phyloP scores from a whole-genome alignment of 305 asterid genomes.

The Fraxinus velutina region DNA sequence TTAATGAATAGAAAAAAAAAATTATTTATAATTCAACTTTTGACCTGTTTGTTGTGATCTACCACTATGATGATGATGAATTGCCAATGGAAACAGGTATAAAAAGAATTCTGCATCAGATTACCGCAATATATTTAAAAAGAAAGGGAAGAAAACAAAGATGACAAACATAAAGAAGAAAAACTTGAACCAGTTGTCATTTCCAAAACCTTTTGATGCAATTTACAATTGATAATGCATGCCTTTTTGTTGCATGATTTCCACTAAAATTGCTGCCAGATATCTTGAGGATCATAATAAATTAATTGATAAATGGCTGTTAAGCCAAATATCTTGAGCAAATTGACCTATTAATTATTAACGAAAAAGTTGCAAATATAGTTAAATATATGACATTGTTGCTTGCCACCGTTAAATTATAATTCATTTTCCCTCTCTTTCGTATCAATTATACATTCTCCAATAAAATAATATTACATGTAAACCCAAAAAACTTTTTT shows the following conservation, averaged over 20 bases:
- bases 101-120: constrained; percentile 46
- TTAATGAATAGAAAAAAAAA: not conserved
- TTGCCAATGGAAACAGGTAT: constrained; percentile 22
- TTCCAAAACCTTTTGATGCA: constrained; percentile 14
- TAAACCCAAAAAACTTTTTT: no score
- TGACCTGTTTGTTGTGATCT: constrained; percentile 20
- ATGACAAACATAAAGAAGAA: constrained; percentile 19
- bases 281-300: not conserved
- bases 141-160: constrained; percentile 40
- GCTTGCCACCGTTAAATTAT: no score
- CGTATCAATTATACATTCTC: no score
- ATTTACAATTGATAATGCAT: constrained; percentile 21
- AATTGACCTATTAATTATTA: not conserved
- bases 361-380: constrained; percentile 2
- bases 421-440: no score
- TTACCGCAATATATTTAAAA: constrained; percentile 39
- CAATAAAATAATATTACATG: no score
- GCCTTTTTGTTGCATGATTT: constrained; percentile 38
- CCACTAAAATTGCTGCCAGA: constrained; percentile 36
- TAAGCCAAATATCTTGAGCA: constrained; percentile 16
- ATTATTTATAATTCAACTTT: constrained; percentile 12
- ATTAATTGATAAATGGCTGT: not conserved
- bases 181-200: constrained; percentile 30
- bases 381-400: not conserved
- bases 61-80: constrained; percentile 23